phyloP scores from a whole-genome alignment of 106 monocot species.

The Platanthera zijinensis region DNA sequence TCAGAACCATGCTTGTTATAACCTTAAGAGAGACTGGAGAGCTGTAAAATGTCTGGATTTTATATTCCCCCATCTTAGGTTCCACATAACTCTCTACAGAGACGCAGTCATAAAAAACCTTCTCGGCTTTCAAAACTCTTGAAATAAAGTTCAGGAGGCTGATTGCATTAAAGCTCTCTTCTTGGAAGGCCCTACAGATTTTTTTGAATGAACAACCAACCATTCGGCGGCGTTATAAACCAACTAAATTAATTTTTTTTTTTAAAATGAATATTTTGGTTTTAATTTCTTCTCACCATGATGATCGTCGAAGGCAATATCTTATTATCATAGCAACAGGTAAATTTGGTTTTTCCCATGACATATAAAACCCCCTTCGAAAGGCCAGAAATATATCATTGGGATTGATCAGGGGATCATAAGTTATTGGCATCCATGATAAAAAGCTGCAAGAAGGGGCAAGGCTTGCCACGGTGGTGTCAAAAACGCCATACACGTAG shows the following conservation, averaged over 20 bases:
- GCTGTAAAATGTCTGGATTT: too few species aligned
- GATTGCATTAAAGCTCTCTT: background rate
- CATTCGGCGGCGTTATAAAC: background rate
- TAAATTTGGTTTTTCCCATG: too few species aligned
- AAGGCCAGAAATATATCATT: background rate
- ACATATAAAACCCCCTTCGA: background rate
- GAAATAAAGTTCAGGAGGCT: background rate
- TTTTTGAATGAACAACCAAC: background rate
- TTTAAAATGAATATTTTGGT: background rate
- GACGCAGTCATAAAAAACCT: too few species aligned
- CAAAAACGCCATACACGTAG: background rate
- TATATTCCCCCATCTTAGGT: too few species aligned
- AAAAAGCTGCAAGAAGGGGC: constrained; percentile 6
- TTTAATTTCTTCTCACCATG: background rate
- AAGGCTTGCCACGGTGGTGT: background rate
- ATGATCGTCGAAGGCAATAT: background rate
- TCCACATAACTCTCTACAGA: too few species aligned
- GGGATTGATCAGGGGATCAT: background rate
- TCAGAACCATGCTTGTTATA: background rate
- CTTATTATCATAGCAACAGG: too few species aligned
- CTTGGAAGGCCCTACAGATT: background rate
- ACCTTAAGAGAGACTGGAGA: background rate
- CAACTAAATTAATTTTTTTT: background rate
- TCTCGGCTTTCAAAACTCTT: background rate
- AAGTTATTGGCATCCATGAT: background rate